Base-by-base conservation (phyloP, 306 rosid species). In the Begonia masoniana region DNA sequence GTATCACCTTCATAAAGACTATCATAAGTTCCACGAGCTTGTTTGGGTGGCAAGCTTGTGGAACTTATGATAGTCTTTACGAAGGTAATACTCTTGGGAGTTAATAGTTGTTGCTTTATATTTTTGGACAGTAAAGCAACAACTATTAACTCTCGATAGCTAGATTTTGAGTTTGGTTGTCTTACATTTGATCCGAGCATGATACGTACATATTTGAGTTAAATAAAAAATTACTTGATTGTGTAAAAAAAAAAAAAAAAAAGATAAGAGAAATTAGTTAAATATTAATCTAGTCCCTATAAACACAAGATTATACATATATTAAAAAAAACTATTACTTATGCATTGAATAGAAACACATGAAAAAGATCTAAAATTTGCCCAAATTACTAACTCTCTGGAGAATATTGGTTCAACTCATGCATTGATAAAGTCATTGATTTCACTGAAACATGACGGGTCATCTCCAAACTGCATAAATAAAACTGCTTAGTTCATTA, bases 361-460 rank as follows among this genome's bases (percentile, higher is more conserved):
- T 26, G 41, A 43, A 11, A 56, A 45, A 62, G 54, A 49, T 4
- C 13, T 8, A 10, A 52, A 51, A 5, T 55, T 51, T 53, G 47
- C 15, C 49, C 43, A 42, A 41, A 19, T 17, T 31, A 67, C 83
- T 63, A 60, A 91, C 97, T 96, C n/a, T n/a, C 97, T 1, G 97
- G 88, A 71, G 97, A 81, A 41, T 15, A 60, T 71, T 67, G 71
- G 80, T 85, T 76, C 59, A 91, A 67, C 72, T 91, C 97, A 47
- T 57, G 58, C 11, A 77, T 62, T 62, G 97, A 91, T 49, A 85
- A 70, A 51, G 86, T 71, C 71, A 91, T 71, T 61, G 97, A 81
- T 69, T 85, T 91, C 96, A 91, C 83, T 46, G 97, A 91, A 49
- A 91, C 97, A 64, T 91, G 97, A 49, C 97, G 94, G 61, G 97